phyloP scores from a whole-genome alignment of 345 rosid genomes.

The Pelargonium nanum region DNA sequence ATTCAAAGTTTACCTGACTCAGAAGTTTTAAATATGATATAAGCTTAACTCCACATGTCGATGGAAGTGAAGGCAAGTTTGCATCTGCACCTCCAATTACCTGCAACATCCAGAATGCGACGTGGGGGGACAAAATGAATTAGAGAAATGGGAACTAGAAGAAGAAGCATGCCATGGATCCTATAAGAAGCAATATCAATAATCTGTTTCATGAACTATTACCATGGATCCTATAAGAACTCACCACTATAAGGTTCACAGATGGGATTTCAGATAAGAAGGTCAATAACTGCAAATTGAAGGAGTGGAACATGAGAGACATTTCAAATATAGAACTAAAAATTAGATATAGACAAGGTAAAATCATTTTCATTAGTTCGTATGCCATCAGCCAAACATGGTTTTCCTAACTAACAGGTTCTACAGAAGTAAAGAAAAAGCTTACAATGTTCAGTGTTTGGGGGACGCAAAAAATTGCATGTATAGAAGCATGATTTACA shows the following conservation, averaged over 20 bases:
- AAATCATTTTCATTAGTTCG: neutral
- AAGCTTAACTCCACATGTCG: constrained; percentile 42
- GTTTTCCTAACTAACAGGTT: neutral
- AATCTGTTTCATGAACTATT: constrained; percentile 3
- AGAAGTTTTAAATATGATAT: constrained; percentile 48
- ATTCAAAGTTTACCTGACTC: constrained; percentile 34
- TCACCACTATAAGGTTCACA: constrained; percentile 65
- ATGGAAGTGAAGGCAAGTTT: constrained; percentile 60
- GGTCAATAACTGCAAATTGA: constrained; percentile 55
- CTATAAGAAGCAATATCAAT: constrained; percentile 7
- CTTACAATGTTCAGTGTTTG: constrained; percentile 68
- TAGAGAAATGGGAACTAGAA: neutral
- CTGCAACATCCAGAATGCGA: constrained; percentile 25
- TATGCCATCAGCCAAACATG: neutral
- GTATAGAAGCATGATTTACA: constrained; percentile 61
- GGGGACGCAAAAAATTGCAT: constrained; percentile 77
- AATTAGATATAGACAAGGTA: neutral
- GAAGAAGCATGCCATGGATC: constrained; percentile 5
- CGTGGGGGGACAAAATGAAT: neutral
- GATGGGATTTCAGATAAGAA: constrained; percentile 68
- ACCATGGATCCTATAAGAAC: constrained; percentile 14
- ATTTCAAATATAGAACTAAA: neutral
- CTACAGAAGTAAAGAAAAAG: constrained; percentile 13
- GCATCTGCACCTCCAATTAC: constrained; percentile 76
- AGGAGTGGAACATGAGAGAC: constrained; percentile 8